Conservation (phyloP, 257 asterid genomes). For the Echium plantagineum region DNA sequence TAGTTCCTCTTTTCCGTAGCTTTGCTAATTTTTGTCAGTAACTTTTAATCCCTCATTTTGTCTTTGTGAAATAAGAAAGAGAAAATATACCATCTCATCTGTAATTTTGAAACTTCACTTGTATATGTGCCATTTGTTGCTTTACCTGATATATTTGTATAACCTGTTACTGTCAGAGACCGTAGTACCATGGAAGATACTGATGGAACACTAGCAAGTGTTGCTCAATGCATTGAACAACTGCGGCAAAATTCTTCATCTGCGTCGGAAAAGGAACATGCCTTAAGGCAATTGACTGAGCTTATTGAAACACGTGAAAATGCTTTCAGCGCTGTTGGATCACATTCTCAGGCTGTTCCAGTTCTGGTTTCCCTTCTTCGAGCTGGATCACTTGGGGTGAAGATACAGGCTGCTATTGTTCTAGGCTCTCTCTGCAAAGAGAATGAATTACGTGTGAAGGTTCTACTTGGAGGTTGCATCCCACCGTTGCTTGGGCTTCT, state of each 20-base stretch:
- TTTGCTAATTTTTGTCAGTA: background rate
- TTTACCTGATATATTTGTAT: conserved; percentile 4
- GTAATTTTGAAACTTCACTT: background rate
- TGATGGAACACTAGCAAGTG: conserved; percentile 95
- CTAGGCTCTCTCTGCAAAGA: conserved; percentile 91
- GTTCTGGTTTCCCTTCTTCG: conserved; percentile 96
- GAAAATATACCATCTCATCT: background rate
- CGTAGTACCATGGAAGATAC: conserved; percentile 95
- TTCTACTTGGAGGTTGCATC: conserved; percentile 92
- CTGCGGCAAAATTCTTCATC: conserved; percentile 82
- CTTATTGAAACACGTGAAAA: conserved; percentile 73
- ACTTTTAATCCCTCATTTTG: background rate
- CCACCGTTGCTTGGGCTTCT: conserved; percentile 97
- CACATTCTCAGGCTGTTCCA: conserved; percentile 99
- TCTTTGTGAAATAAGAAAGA: background rate
- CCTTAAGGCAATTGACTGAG: conserved; percentile 70
- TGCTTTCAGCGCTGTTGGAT: conserved; percentile 94
- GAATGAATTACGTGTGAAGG: conserved; percentile 88
- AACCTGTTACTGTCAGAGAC: conserved; percentile 42
- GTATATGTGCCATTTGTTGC: background rate
- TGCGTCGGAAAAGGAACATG: conserved; percentile 66
- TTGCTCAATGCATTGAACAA: conserved; percentile 93
- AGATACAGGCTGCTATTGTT: conserved; percentile 85
- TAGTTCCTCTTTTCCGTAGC: background rate
- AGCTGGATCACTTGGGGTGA: conserved; percentile 82